Base-by-base conservation (phyloP, 176 grass and related monocot genomes). In the Aegilops longissima region DNA sequence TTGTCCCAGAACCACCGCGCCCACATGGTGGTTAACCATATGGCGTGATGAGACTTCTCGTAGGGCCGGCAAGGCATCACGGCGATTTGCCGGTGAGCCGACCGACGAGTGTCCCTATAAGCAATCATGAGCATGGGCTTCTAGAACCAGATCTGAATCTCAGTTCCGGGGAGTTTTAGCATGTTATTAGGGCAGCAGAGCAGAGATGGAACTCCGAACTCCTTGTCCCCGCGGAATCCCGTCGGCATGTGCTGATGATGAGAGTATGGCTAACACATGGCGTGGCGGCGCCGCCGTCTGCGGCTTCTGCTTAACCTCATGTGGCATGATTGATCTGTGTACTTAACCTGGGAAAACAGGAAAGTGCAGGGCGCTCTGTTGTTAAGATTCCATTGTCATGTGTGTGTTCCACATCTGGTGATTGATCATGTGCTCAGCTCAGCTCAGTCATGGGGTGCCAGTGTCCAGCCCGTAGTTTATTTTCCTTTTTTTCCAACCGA, bases 381-480 rank as follows among this genome's bases (percentile, higher is more conserved):
- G 63, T 9, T 24, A 12, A 3, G 71, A 16, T 49, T 80, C 66
- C 33, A 16, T 3, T 74, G 13, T 40, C 74, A 27, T 92, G 83
- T 68, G 39, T 13, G 40, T 44, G 66, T 33, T 83, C 33, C 79
- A 76, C 78, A 86, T 79, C 78, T 80, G 66, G 36, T 49, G 76
- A 61, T 68, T 68, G 30, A 86, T 83, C 65, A 79, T 91, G 90
- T 88, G 85, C 56, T 59, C 56, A 3, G 39, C 47, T 51, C 49
- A 5, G 27, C 83, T 79, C 80, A 52, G 77, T 64, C 21, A 64
- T 84, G 58, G 47, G 67, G 67, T 64, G 33, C 33, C 74, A 80
- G 70, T 40, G 47, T 54, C 11, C 12, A 66, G 1, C 51, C 1
- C 9, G 6, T 71, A 47, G 34, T 68, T 51, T 66, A 74, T 40